Evolutionary conservation across 805 yeast species (phyloP).

Genomic region (Myxozyma udenii): DNA sequence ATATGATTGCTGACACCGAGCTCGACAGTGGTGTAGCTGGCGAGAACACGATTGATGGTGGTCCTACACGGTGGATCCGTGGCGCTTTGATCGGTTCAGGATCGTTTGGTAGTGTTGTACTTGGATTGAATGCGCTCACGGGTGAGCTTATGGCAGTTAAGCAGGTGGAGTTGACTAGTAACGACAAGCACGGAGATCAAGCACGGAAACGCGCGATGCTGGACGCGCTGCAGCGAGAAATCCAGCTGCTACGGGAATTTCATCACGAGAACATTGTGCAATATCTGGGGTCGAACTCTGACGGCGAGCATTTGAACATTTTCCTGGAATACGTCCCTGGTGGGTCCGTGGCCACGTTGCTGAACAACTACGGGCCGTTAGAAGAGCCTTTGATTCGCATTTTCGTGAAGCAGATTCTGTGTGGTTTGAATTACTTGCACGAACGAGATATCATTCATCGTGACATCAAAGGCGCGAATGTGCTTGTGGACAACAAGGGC

Average conservation of each 20-base stretch:
- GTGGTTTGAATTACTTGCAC: slow-evolving; percentile 73
- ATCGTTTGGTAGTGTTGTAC: slow-evolving; percentile 86
- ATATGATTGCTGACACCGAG: neutral
- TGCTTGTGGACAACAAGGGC: slow-evolving; percentile 74
- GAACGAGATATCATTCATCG: slow-evolving; percentile 74
- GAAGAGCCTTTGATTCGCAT: slow-evolving; percentile 72
- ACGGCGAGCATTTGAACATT: slow-evolving; percentile 68
- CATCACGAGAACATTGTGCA: slow-evolving; percentile 92
- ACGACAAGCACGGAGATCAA: slow-evolving; percentile 31
- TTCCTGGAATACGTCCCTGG: slow-evolving; percentile 75
- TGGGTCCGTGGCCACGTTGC: slow-evolving; percentile 67
- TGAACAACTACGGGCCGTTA: slow-evolving; percentile 71
- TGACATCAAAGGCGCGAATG: slow-evolving; percentile 87
- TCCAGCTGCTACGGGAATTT: slow-evolving; percentile 68
- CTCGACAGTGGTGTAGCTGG: slow-evolving; percentile 27
- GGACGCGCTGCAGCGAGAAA: slow-evolving; percentile 75
- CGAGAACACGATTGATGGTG: slow-evolving; percentile 42
- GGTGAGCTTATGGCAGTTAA: slow-evolving; percentile 98
- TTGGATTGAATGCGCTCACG: slow-evolving; percentile 86
- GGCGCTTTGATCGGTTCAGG: slow-evolving; percentile 95
- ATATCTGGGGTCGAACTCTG: slow-evolving; percentile 83
- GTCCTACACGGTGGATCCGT: slow-evolving; percentile 83
- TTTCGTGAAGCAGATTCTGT: slow-evolving; percentile 70
- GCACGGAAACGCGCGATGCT: slow-evolving; percentile 55
- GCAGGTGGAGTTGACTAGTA: slow-evolving; percentile 63